phyloP scores from a whole-genome alignment of 441 rosid genomes.

The Eutrema salsugineum region DNA sequence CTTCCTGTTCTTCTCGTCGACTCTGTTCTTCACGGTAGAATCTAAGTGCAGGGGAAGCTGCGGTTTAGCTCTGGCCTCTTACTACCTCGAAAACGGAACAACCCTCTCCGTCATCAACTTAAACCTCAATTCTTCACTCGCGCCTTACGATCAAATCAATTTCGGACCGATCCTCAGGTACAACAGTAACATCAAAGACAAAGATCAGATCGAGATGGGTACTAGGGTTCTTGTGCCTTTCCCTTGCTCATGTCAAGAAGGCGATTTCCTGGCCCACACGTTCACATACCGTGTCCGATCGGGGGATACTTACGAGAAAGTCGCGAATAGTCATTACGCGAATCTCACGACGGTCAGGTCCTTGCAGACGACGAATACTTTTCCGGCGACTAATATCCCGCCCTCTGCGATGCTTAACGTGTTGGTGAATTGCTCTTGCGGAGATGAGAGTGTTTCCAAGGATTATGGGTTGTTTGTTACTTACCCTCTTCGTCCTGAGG shows the following conservation, averaged over 20 bases:
- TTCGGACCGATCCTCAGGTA: slow-evolving; percentile 32
- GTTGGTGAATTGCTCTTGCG: slow-evolving; percentile 39
- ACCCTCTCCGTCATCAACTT: slow-evolving; percentile 40
- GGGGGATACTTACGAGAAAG: neutral
- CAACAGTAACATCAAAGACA: slow-evolving; percentile 14
- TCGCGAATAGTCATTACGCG: slow-evolving; percentile 6
- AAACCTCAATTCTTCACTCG: slow-evolving; percentile 23
- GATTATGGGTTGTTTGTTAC: slow-evolving; percentile 38
- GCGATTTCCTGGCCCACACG: slow-evolving; percentile 30
- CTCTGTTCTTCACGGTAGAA: slow-evolving; percentile 22
- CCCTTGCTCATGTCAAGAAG: slow-evolving; percentile 32
- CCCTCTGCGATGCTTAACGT: slow-evolving; percentile 16
- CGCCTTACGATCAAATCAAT: neutral
- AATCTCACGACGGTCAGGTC: slow-evolving; percentile 27
- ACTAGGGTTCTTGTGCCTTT: slow-evolving; percentile 34
- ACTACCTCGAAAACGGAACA: slow-evolving; percentile 37
- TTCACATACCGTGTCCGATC: slow-evolving; percentile 4
- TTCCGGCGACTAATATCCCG: slow-evolving; percentile 21
- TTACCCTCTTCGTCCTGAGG: slow-evolving; percentile 31
- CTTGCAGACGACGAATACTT: slow-evolving; percentile 14
- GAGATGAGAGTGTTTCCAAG: slow-evolving; percentile 28
- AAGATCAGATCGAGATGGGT: slow-evolving; percentile 12
- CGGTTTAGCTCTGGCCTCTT: slow-evolving; percentile 34
- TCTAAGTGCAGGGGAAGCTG: slow-evolving; percentile 42
- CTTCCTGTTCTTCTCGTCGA: slow-evolving; percentile 7